phyloP scores from a whole-genome alignment of 1,284 basidiomycete genomes.

The Fomes fomentarius region DNA sequence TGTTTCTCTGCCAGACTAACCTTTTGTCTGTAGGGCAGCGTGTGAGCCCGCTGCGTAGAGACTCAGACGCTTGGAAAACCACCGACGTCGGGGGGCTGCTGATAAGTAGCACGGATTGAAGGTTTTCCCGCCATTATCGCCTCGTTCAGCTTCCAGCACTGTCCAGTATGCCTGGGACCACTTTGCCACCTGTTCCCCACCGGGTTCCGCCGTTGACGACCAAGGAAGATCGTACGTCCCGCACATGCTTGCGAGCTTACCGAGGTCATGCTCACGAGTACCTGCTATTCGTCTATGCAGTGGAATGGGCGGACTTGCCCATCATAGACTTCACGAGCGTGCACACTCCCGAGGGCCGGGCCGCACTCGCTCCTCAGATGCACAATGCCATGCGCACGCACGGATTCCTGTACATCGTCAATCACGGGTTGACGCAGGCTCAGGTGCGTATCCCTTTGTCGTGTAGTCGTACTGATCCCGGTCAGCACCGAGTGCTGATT shows the following conservation, averaged over 20 bases:
- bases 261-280: not conserved
- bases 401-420: slow-evolving; percentile 67
- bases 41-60: no score
- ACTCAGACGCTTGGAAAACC: no score
- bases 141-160: not conserved
- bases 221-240: slow-evolving; percentile 27
- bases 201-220: slow-evolving; percentile 29
- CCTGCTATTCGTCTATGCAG: slow-evolving; percentile 33
- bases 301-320: slow-evolving; percentile 70
- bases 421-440: slow-evolving; percentile 54
- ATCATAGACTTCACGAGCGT: slow-evolving; percentile 67
- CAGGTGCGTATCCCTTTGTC: slow-evolving; percentile 37
- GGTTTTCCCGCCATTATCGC: no score
- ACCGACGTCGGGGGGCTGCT: no score
- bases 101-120: no score
- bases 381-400: slow-evolving; percentile 61
- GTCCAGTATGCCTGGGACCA: slow-evolving; percentile 13
- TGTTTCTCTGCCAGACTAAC: no score
- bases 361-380: slow-evolving; percentile 42
- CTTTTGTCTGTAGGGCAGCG: no score
- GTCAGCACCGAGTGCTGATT: no score
- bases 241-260: not conserved
- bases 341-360: slow-evolving; percentile 48
- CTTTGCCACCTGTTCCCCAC: slow-evolving; percentile 22
- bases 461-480: no score